Conservation (phyloP, 352 stramenopile genomes). For the Globisporangium lucens region DNA sequence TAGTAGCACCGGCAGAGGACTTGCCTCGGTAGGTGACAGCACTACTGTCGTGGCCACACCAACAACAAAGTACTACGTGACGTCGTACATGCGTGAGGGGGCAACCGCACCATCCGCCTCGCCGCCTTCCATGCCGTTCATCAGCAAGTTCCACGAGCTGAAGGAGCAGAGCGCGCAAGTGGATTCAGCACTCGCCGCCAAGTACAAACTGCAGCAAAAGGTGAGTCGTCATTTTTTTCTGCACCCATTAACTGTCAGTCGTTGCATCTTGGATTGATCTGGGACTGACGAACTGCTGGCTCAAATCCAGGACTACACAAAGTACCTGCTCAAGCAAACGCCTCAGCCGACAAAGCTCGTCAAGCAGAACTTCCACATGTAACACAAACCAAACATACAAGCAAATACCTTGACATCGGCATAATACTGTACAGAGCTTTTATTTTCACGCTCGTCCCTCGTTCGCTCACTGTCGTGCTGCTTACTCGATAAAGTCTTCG, state of each 20-base stretch:
- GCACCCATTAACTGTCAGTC: neutral
- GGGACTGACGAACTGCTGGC: neutral
- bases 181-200: conserved; percentile 26
- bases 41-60: conserved; percentile 16
- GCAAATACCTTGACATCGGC: neutral
- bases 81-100: conserved; percentile 26
- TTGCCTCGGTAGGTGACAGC: neutral
- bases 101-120: conserved; percentile 1
- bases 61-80: conserved; percentile 40
- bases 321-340: conserved; percentile 42
- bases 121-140: conserved; percentile 1
- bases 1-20: neutral
- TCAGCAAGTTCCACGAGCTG: conserved; percentile 29
- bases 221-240: conserved; percentile 16
- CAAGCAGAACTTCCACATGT: conserved; percentile 36
- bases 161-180: conserved; percentile 29
- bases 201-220: conserved; percentile 52
- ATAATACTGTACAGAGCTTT: conserved; percentile 6
- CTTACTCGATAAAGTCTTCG: conserved; percentile 76
- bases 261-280: neutral
- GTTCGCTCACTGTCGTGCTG: neutral
- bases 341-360: conserved; percentile 29
- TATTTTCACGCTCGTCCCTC: neutral
- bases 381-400: conserved; percentile 8
- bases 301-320: conserved; percentile 34